A percentile compares a stretch with the other conserved stretches of the same genome.
Evolutionary conservation across 1,284 basidiomycete genomes (phyloP).

Genomic region (Melampsora larici-populina): DNA sequence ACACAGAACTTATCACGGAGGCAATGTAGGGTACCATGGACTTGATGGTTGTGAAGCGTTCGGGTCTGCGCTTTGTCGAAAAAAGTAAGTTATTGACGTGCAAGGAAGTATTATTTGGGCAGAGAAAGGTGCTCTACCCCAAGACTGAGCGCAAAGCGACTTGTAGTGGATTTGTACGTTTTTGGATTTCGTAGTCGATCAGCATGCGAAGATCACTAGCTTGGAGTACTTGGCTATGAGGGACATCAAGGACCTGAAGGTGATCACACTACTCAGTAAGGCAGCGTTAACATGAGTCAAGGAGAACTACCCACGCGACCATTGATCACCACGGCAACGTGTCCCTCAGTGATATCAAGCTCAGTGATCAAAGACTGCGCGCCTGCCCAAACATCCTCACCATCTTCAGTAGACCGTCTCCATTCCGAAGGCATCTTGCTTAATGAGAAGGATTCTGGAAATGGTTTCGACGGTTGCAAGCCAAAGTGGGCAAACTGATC

Average conservation of each 20-base stretch:
- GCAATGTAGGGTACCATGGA: constrained; percentile 22
- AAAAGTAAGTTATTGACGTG: neutral
- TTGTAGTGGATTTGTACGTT: constrained; percentile 24
- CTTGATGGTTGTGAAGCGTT: neutral
- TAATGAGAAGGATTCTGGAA: constrained; percentile 6
- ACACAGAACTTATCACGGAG: constrained; percentile 29
- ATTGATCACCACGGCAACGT: constrained; percentile 69
- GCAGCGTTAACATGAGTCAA: neutral
- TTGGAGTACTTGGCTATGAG: neutral
- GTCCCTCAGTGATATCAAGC: constrained; percentile 62
- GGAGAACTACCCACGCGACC: constrained; percentile 63
- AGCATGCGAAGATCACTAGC: constrained; percentile 25
- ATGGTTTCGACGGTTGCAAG: constrained; percentile 39
- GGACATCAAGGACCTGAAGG: neutral
- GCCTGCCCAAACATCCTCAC: constrained; percentile 19
- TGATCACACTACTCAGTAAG: neutral
- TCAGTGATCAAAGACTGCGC: constrained; percentile 41
- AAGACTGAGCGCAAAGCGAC: neutral
- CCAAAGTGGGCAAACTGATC: constrained; percentile 8
- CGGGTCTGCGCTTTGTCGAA: neutral
- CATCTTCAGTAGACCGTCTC: constrained; percentile 23
- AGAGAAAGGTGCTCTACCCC: neutral
- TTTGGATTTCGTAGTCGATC: constrained; percentile 35
- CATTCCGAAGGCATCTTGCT: neutral
- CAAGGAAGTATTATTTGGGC: neutral